A percentile compares a stretch with the other conserved stretches of the same genome.
Evolutionary conservation across 805 yeast species (phyloP).

Genomic region (Barnettozyma sucrosica): DNA sequence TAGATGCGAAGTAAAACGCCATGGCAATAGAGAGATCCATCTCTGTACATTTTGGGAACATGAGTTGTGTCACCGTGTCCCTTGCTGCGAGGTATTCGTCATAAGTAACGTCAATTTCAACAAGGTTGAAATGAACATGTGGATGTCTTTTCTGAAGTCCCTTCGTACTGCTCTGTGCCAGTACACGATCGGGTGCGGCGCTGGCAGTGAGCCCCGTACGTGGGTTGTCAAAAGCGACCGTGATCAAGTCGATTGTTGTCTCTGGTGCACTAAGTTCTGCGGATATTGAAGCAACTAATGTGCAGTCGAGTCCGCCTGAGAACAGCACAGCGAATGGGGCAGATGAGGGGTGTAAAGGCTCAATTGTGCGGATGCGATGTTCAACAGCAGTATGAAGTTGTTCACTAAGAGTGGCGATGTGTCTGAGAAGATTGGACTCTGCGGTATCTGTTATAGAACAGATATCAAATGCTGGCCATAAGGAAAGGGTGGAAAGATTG

Average conservation of each 20-base stretch:
- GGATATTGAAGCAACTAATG: conserved; percentile 60
- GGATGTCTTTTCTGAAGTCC: conserved; percentile 43
- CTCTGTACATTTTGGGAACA: conserved; percentile 82
- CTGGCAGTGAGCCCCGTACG: conserved; percentile 55
- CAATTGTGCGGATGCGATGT: conserved; percentile 53
- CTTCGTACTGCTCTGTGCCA: conserved; percentile 61
- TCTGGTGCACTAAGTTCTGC: conserved; percentile 29
- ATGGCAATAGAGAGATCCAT: conserved; percentile 95
- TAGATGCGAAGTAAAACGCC: conserved; percentile 89
- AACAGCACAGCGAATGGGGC: conserved; percentile 55
- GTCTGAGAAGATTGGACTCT: conserved; percentile 5
- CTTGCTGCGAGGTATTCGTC: conserved; percentile 51
- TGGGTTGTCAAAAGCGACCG: conserved; percentile 90
- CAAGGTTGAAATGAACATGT: conserved; percentile 37
- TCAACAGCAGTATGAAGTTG: conserved; percentile 35
- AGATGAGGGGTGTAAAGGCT: conserved; percentile 40
- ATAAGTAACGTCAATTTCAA: conserved; percentile 72
- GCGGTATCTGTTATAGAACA: conserved; percentile 19
- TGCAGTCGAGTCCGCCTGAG: conserved; percentile 95
- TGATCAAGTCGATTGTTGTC: conserved; percentile 62
- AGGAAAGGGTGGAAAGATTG: conserved; percentile 16
- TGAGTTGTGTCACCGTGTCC: conserved; percentile 52
- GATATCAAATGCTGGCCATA: conserved; percentile 17
- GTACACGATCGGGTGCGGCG: conserved; percentile 80
- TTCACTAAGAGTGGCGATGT: conserved; percentile 22